A percentile compares a stretch with the other conserved stretches of the same genome.
These are phyloP conservation scores for Abrus precatorius DNA, from an alignment of 306 rosid species.

Conservation along the genomic window DNA sequence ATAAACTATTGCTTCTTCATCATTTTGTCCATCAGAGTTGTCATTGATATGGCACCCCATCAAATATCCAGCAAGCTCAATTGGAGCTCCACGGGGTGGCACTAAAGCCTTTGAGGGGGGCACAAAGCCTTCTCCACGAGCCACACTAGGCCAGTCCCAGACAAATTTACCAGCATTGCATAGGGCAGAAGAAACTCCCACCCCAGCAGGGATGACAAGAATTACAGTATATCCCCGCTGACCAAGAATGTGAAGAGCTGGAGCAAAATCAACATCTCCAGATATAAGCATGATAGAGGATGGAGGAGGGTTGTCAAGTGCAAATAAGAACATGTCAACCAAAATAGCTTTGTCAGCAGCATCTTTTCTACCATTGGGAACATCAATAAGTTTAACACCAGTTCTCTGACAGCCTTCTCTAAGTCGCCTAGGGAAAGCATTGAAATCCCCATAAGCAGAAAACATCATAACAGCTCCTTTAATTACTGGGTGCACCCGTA, in stretches of 20 bases:
- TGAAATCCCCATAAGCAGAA: constrained; percentile 96
- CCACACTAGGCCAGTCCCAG: constrained; percentile 98
- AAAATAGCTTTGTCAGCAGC: constrained; percentile 99
- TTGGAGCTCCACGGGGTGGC: constrained; percentile 62
- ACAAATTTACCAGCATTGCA: constrained; percentile 96
- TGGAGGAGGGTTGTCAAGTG: constrained; percentile 98
- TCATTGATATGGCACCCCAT: constrained; percentile 78
- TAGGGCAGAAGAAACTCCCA: constrained; percentile 96
- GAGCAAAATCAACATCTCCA: constrained; percentile 95
- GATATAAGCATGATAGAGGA: constrained; percentile 94
- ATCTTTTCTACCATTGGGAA: constrained; percentile 98
- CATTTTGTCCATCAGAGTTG: constrained; percentile 64
- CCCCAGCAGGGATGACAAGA: constrained; percentile 90
- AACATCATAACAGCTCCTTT: constrained; percentile 86
- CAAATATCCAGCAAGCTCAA: constrained; percentile 71
- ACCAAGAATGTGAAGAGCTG: constrained; percentile 96
- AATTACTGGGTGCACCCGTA: constrained; percentile 88
- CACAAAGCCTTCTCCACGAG: constrained; percentile 92
- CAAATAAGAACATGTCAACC: constrained; percentile 98
- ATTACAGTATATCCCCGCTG: constrained; percentile 93
- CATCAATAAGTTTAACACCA: constrained; percentile 92
- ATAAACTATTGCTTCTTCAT: constrained; percentile 85
- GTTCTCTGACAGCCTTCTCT: constrained; percentile 99
- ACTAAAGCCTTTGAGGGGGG: constrained; percentile 67
- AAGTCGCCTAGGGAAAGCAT: constrained; percentile 87